Evolutionary conservation across 768 basidiomycete genomes (phyloP), one percentile per base, ranked within the genome.

Genomic region (Tulasnella sp.): DNA sequence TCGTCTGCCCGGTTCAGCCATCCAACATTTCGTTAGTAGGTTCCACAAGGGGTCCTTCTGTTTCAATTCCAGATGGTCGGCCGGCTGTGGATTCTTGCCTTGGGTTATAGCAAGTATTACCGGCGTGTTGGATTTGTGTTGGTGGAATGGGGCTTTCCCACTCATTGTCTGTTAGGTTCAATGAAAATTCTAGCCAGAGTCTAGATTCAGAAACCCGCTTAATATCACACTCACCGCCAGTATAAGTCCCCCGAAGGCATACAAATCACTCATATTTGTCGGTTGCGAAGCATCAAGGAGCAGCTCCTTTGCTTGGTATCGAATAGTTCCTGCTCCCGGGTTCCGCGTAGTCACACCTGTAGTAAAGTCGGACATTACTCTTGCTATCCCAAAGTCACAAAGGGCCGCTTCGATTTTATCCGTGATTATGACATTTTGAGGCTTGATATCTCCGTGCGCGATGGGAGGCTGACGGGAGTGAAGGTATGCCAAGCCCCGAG

Each of bases 381-480:
- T 26, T n/a, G 61, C 61, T 1, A 67, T 67, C 13, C 61, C 61
- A 67, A 67, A 67, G 9, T 67, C 61, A 67, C 61, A 67, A 3
- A 67, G 61, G 32, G 61, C 32, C 2, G 61, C 61, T 16, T 67
- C 61, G 32, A 67, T 15, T 16, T 13, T 32, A 16, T 67, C 61
- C 61, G 61, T 67, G 61, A 67, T 67, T 67, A 67, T 32, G 2
- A 67, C 61, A 32, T 67, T 67, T 11, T 67, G 61, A 67, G 61
- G 61, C 37, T 72, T 72, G 39, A 72, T 72, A 15, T 72, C 71
- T 32, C 71, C 71, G 71, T 72, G 71, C 20, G 71, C 44, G 10
- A 72, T 46, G 7, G 71, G 71, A 46, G 71, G 71, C 2, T 72
- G 3, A 23, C 20, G 71, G 20, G 39, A 40, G 35, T 72, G 71